These are phyloP conservation scores for Globisporangium splendens DNA, from an alignment of 352 stramenopile species.

Conservation along the genomic window DNA sequence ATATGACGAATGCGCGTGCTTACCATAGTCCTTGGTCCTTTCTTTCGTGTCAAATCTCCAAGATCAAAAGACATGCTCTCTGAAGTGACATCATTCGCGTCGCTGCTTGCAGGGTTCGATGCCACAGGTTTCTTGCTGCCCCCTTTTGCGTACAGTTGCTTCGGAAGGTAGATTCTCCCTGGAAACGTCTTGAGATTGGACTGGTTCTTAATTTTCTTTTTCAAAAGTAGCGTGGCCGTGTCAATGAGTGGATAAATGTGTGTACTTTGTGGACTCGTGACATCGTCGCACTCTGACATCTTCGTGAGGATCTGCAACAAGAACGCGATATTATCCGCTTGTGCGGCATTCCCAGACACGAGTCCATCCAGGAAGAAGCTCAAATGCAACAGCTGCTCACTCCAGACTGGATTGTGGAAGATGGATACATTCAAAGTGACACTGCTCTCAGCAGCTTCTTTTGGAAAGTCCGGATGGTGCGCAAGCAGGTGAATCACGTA, in stretches of 20 bases:
- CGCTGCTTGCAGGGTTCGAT: background rate
- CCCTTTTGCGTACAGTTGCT: conserved; percentile 47
- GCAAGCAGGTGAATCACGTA: conserved; percentile 84
- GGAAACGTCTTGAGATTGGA: conserved; percentile 81
- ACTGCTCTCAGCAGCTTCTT: conserved; percentile 29
- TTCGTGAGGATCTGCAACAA: conserved; percentile 80
- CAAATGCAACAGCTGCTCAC: conserved; percentile 49
- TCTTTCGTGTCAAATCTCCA: background rate
- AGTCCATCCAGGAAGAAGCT: conserved; percentile 74
- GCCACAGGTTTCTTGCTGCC: background rate
- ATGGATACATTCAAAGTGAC: conserved; percentile 25
- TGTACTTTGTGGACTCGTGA: conserved; percentile 26
- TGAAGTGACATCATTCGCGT: background rate
- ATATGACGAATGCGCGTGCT: conserved; percentile 3
- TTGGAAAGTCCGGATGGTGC: conserved; percentile 68
- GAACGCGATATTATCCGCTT: conserved; percentile 83
- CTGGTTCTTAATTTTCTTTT: conserved; percentile 85
- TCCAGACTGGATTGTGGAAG: conserved; percentile 39
- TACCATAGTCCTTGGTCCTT: conserved; percentile 43
- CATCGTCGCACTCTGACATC: conserved; percentile 70
- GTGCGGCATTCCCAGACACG: conserved; percentile 42
- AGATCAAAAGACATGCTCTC: background rate
- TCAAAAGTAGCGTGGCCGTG: conserved; percentile 48
- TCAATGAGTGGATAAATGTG: conserved; percentile 69
- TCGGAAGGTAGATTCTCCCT: conserved; percentile 80